Evolutionary conservation across 768 basidiomycete genomes (phyloP), one percentile per base, ranked within the genome.

Genomic region (Harrya chromipes): DNA sequence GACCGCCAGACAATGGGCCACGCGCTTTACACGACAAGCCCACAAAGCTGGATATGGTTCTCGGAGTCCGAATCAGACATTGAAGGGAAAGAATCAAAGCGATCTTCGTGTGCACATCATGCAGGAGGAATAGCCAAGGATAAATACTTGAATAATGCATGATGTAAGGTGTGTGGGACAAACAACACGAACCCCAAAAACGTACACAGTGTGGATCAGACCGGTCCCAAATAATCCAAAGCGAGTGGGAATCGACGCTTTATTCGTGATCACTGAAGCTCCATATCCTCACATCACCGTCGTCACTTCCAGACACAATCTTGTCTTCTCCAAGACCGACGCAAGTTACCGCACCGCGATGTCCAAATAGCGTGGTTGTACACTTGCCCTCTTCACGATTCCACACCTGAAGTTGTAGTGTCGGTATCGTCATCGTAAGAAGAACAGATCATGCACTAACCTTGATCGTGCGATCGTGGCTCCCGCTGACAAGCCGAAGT

Each of bases 391-490:
- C 84, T 56, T 97, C 94, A 46, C 87, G 82, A 49, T 86, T 87
- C 97, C 97, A 98, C 34, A 99, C 87, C 91, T 94, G 36, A 19
- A 33, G 14, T 7, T 6, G 8, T 6, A 33, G 33, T 14, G 14
- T 33, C 33, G 6, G 33, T 16, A 33, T 33, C 16, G 14, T 33
- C 14, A 33, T 16, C 19, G 44, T 47, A 50, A 45, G 38, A 47
- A 29, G 65, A 20, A 21, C 21, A 1, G 13, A 14, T 37, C 14
- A 16, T 45, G 24, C 20, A 45, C 81, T 53, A 43, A 92, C 94
- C 83, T 97, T 97, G 75, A 97, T 88, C n/a, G 93, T 97, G 24
- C 92, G 81, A 70, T 97, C 93, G 64, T 98, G 95, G 61, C 92
- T 94, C 7, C 84, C 94, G 46, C 90, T 94, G 21, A 94, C 93